Conservation (phyloP, 2,329 filamentous ascomycete species). For the Niveomyces coronatus region DNA sequence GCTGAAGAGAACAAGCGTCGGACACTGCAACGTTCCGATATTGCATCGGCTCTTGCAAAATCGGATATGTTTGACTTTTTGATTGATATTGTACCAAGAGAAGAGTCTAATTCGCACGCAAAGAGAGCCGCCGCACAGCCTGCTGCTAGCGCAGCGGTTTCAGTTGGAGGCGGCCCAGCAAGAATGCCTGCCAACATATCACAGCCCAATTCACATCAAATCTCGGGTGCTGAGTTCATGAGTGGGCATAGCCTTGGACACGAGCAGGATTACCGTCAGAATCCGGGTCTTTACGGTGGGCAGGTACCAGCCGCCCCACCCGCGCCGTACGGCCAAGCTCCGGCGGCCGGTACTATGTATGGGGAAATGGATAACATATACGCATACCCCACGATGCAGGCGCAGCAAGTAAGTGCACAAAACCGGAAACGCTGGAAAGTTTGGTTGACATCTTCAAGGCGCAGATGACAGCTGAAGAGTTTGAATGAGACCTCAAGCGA, state of each 20-base stretch:
- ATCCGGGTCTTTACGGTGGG: conserved; percentile 70
- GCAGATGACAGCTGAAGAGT: conserved; percentile 36
- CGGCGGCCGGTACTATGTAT: conserved; percentile 60
- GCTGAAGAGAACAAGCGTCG: conserved; percentile 97
- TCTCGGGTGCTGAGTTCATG: conserved; percentile 54
- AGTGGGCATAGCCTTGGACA: conserved; percentile 52
- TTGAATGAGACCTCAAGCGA: too few relatives aligned
- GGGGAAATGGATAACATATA: conserved; percentile 79
- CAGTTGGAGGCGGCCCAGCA: conserved; percentile 38
- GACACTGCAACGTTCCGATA: conserved; percentile 90
- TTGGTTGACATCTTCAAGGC: conserved; percentile 21
- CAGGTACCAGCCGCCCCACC: conserved; percentile 66
- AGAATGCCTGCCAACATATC: conserved; percentile 40
- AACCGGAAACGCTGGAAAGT: not conserved
- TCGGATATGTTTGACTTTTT: conserved; percentile 99
- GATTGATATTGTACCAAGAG: conserved; percentile 94
- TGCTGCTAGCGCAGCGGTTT: conserved; percentile 27
- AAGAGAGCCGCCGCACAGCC: conserved; percentile 58
- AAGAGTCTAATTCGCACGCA: conserved; percentile 78
- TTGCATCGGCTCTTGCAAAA: conserved; percentile 89
- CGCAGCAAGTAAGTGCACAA: conserved; percentile 61
- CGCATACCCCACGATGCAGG: conserved; percentile 66
- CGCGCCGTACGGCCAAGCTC: conserved; percentile 65
- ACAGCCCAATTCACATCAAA: conserved; percentile 44
- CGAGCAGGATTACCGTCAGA: conserved; percentile 70